phyloP scores from a whole-genome alignment of 768 basidiomycete species.

The Grammothele lineata region DNA sequence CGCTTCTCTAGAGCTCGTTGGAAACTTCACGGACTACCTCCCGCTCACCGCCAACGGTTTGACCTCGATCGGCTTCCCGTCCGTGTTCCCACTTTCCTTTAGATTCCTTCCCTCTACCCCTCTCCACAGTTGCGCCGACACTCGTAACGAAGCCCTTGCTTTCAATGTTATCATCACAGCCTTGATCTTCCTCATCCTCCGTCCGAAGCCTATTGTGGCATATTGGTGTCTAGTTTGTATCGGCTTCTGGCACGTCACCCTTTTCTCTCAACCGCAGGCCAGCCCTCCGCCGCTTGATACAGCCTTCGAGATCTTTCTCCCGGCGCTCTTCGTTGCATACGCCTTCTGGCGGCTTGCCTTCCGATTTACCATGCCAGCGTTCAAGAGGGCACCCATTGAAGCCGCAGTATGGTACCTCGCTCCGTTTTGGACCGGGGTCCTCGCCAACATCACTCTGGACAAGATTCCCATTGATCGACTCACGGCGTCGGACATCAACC shows the following conservation, averaged over 20 bases:
- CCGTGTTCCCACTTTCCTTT: slow-evolving; percentile 70
- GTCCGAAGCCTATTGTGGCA: slow-evolving; percentile 61
- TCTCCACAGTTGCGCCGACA: slow-evolving; percentile 64
- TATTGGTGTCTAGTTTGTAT: slow-evolving; percentile 81
- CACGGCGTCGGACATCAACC: slow-evolving; percentile 60
- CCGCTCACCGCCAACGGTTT: slow-evolving; percentile 59
- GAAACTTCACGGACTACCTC: slow-evolving; percentile 68
- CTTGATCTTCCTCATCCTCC: slow-evolving; percentile 66
- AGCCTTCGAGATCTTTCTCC: slow-evolving; percentile 77
- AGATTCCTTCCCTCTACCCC: slow-evolving; percentile 45
- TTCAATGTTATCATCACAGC: slow-evolving; percentile 69
- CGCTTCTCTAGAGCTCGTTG: slow-evolving; percentile 60
- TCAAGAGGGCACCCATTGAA: slow-evolving; percentile 66
- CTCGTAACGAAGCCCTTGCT: slow-evolving; percentile 63
- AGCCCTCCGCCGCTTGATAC: slow-evolving; percentile 64
- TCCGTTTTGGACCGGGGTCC: slow-evolving; percentile 75
- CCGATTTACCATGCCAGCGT: slow-evolving; percentile 70
- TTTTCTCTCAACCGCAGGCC: slow-evolving; percentile 71
- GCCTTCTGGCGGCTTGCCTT: slow-evolving; percentile 75
- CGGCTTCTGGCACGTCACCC: slow-evolving; percentile 79
- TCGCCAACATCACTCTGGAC: slow-evolving; percentile 68
- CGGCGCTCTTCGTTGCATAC: slow-evolving; percentile 72
- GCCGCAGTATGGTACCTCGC: slow-evolving; percentile 68
- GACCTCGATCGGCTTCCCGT: slow-evolving; percentile 67
- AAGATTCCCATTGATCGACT: slow-evolving; percentile 75